Conservation (phyloP, 2,329 filamentous ascomycete species). For the Aspergillus calidoustus region DNA sequence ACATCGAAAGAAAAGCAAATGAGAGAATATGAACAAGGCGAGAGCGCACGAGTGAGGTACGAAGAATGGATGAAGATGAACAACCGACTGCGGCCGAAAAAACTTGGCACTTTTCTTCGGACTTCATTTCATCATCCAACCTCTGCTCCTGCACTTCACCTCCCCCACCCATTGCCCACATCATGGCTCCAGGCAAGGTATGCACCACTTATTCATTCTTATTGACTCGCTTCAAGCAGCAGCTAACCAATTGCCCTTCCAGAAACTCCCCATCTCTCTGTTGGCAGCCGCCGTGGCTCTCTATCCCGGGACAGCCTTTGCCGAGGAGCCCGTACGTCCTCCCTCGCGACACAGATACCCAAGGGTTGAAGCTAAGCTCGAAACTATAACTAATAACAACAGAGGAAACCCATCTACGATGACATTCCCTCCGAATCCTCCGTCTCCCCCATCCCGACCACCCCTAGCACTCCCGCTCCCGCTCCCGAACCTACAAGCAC, state of each 20-base stretch:
- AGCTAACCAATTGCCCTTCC: constrained; percentile 41
- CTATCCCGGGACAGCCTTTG: constrained; percentile 48
- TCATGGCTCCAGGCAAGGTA: constrained; percentile 49
- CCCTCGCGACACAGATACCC: background rate
- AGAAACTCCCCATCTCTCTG: constrained; percentile 42
- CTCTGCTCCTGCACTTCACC: constrained; percentile 33
- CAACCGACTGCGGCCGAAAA: constrained; percentile 31
- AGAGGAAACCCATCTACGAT: constrained; percentile 53
- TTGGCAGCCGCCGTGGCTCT: constrained; percentile 45
- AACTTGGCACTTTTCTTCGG: constrained; percentile 28
- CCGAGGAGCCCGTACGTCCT: constrained; percentile 47
- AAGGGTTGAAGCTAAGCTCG: background rate
- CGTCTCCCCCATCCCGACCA: constrained; percentile 26
- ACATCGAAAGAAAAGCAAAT: constrained; percentile 14
- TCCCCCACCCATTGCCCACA: constrained; percentile 36
- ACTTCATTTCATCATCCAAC: constrained; percentile 20
- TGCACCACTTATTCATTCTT: constrained; percentile 5
- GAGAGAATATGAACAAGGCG: constrained; percentile 11
- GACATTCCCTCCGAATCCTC: constrained; percentile 38
- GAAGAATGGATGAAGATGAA: constrained; percentile 18
- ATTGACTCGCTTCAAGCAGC: constrained; percentile 16
- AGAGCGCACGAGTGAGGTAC: background rate
- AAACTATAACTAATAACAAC: background rate
- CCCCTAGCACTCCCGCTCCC: constrained; percentile 28
- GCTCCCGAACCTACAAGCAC: constrained; percentile 28